Percentiles rank a stretch among this genome's conserved stretches.
Conservation (phyloP, 805 yeast genomes). For the Barnettozyma californica region DNA sequence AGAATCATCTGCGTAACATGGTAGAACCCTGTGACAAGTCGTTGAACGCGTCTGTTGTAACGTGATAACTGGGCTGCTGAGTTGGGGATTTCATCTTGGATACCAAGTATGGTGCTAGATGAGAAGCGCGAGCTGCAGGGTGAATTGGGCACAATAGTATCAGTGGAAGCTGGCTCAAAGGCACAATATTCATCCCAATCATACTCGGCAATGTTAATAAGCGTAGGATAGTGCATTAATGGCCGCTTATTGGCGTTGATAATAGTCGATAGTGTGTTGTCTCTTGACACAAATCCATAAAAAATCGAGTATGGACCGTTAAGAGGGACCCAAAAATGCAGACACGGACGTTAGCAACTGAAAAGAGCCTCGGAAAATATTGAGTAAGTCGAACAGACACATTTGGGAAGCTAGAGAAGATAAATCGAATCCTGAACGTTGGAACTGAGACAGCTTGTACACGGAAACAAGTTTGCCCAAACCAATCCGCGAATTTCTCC, state of each 20-base stretch:
- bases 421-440: background rate
- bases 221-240: background rate
- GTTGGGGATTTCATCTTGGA: background rate
- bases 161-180: background rate
- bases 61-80: background rate
- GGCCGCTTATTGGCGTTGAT: background rate
- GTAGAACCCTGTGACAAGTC: background rate
- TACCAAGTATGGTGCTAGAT: background rate
- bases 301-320: background rate
- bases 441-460: background rate
- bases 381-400: too few species aligned
- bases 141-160: background rate
- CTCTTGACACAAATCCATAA: background rate
- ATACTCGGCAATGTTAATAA: background rate
- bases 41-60: background rate
- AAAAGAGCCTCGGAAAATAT: background rate
- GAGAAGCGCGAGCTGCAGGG: background rate
- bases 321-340: background rate
- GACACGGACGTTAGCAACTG: background rate
- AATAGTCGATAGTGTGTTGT: background rate
- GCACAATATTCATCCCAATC: background rate
- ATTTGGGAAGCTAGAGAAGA: background rate
- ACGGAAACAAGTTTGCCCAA: background rate
- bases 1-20: constrained; percentile 1
- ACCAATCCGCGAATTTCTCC: background rate